Base-by-base conservation (phyloP, 208 protist genomes). In the Acanthamoeba sp. region DNA sequence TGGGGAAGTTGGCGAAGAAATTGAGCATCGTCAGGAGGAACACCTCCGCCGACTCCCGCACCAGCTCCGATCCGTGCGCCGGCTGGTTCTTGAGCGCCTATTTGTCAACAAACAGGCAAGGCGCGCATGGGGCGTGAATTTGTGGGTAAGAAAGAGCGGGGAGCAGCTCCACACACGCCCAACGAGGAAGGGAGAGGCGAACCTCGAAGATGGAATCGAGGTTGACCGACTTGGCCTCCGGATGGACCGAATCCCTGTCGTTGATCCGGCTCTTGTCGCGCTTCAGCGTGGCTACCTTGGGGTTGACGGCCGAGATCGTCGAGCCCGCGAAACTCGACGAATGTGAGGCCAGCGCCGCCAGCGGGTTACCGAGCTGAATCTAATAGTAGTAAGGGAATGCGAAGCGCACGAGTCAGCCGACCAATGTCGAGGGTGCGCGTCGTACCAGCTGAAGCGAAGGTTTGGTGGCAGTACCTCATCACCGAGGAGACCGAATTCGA, bases 11-110 rank as follows among this genome's bases (percentile, higher is more conserved):
- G 45, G 90, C 90, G 34, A 45, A 94, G 71, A 85, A 84, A 42
- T 94, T 94, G 57, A 94, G 62, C 90, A 94, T 78, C 36, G 50
- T 78, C 10, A 94, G 90, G 48, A 94, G 57, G 90, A 78, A 85
- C 90, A 94, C 69, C 52, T 94, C 90, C 20, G 90, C 64, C 36
- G 90, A 55, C 48, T 94, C 90, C 24, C 71, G 62, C 42, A 94
- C 71, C 29, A 64, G 45, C 20, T 78, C 69, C 34, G 90, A 94
- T 20, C 45, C 24, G 69, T 94, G 90, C 22, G 48, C 40, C 45
- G 90, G 90, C 62, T 94, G 62, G 10, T 55, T 71, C 57, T 92
- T 92, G 5, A 92, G 59, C 32, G 64, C 57, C 59, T 48, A n/a
- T 82, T 82, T 22, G 73, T n/a, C n/a, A 6, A 42, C 27, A 2